Conservation (phyloP, 805 yeast genomes). For the Schizosaccharomyces cryophilus region DNA sequence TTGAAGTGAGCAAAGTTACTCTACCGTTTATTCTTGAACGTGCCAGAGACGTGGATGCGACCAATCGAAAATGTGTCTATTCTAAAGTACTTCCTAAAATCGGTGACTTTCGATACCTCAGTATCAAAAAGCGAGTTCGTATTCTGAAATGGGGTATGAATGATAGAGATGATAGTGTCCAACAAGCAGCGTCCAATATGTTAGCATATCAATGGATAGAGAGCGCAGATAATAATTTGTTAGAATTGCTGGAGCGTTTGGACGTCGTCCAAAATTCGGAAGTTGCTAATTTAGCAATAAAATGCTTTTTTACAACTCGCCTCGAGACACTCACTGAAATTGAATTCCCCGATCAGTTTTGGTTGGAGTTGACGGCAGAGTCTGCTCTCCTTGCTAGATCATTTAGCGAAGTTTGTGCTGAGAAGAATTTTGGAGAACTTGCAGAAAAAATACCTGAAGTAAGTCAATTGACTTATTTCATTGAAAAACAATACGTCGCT, state of each 20-base stretch:
- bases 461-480: conserved; percentile 34
- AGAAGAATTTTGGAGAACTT: conserved; percentile 21
- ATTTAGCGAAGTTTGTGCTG: conserved; percentile 39
- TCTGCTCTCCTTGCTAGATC: conserved; percentile 46
- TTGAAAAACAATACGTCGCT: conserved; percentile 19
- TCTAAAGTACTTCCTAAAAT: conserved; percentile 41
- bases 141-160: conserved; percentile 63
- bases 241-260: conserved; percentile 44
- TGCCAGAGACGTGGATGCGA: conserved; percentile 53
- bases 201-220: conserved; percentile 51
- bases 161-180: conserved; percentile 59
- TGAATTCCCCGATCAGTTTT: conserved; percentile 23
- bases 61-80: conserved; percentile 50
- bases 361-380: conserved; percentile 51
- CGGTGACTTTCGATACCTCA: conserved; percentile 35
- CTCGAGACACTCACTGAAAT: conserved; percentile 38
- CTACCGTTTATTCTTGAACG: conserved; percentile 43
- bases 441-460: conserved; percentile 45
- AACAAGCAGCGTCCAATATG: conserved; percentile 46
- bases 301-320: conserved; percentile 33
- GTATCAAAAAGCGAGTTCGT: conserved; percentile 32
- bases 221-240: conserved; percentile 39
- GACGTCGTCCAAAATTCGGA: conserved; percentile 38
- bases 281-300: conserved; percentile 43
- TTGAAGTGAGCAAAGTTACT: conserved; percentile 30